phyloP scores from a whole-genome alignment of 2,329 filamentous ascomycete genomes.

The Colletotrichum eleusines region DNA sequence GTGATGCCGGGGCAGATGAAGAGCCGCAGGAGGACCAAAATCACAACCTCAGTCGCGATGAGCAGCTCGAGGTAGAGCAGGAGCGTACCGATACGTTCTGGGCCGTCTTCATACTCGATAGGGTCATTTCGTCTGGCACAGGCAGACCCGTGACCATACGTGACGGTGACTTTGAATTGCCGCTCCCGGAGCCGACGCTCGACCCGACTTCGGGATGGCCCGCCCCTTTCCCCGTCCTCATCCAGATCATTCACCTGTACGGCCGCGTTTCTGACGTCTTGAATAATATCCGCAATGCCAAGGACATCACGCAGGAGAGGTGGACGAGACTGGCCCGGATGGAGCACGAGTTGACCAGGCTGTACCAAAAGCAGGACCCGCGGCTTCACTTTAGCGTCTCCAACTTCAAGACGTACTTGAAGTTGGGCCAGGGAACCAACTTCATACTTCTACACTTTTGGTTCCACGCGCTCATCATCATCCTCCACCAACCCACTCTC shows the following conservation, averaged over 20 bases:
- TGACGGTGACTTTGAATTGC: conserved; percentile 87
- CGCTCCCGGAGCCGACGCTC: conserved; percentile 67
- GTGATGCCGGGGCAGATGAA: conserved; percentile 45
- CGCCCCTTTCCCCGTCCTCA: conserved; percentile 81
- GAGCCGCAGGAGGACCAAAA: conserved; percentile 57
- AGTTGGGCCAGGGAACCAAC: conserved; percentile 83
- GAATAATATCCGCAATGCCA: conserved; percentile 81
- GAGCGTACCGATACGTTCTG: conserved; percentile 90
- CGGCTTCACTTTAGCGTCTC: conserved; percentile 85
- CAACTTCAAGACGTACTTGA: conserved; percentile 89
- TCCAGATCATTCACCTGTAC: conserved; percentile 88
- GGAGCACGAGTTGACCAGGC: conserved; percentile 80
- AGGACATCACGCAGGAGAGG: conserved; percentile 81
- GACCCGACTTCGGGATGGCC: conserved; percentile 76
- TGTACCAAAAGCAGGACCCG: conserved; percentile 79
- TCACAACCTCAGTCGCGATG: conserved; percentile 56
- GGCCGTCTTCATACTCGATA: conserved; percentile 89
- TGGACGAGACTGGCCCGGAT: conserved; percentile 79
- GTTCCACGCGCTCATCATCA: conserved; percentile 89
- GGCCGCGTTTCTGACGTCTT: conserved; percentile 86
- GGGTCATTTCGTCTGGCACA: conserved; percentile 88
- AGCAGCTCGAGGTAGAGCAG: conserved; percentile 77
- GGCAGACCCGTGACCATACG: conserved; percentile 86
- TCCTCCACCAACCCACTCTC: conserved; percentile 86
- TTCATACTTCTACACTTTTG: conserved; percentile 90